Conservation (phyloP, 1,284 basidiomycete genomes). For the Schizophyllum commune region DNA sequence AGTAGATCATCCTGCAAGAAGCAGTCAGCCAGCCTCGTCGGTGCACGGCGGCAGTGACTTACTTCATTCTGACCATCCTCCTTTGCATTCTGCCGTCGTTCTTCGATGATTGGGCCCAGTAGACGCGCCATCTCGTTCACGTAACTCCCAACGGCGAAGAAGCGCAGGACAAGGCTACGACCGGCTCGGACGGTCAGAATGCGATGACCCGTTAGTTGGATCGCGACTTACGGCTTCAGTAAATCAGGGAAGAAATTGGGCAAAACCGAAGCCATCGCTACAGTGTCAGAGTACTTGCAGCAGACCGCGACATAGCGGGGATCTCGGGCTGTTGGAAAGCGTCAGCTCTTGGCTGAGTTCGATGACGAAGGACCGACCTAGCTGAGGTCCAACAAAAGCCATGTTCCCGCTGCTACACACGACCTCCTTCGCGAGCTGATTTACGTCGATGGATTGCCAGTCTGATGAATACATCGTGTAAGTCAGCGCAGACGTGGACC, state of each 20-base stretch:
- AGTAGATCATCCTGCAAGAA: background rate
- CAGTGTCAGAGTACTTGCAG: too few species aligned
- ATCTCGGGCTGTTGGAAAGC: too few species aligned
- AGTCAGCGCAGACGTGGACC: background rate
- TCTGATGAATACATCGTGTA: background rate
- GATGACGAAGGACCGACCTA: background rate
- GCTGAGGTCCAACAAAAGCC: background rate
- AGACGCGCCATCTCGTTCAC: background rate
- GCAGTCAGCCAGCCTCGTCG: background rate
- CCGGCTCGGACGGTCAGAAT: background rate
- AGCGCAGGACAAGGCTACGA: background rate
- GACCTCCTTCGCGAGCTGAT: background rate
- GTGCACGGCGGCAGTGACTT: too few species aligned
- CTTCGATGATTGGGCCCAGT: background rate
- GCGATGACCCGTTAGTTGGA: background rate
- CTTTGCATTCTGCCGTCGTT: background rate
- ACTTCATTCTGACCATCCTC: too few species aligned
- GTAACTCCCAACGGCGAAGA: background rate
- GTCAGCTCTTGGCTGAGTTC: too few species aligned
- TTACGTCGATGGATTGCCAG: background rate
- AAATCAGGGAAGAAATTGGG: background rate
- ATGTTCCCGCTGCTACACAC: background rate
- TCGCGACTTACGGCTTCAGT: background rate
- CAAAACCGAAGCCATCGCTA: too few species aligned
- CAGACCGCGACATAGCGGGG: too few species aligned